phyloP scores from a whole-genome alignment of 1,284 basidiomycete species.

The Trametes sp. region DNA sequence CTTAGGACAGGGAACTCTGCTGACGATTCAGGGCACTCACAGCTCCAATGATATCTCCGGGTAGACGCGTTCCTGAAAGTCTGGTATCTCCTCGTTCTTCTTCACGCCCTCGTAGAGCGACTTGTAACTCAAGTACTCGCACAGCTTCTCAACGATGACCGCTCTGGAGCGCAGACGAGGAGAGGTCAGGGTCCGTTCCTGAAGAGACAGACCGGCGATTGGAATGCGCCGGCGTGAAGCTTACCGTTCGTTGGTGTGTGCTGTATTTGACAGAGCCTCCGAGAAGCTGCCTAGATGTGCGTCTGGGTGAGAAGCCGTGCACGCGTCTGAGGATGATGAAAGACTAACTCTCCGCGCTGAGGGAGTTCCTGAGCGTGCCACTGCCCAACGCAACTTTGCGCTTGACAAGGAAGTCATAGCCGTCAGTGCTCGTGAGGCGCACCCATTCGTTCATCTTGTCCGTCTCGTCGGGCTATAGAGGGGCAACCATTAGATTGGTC shows the following conservation, averaged over 20 bases:
- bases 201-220: neutral
- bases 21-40: slow-evolving; percentile 55
- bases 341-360: slow-evolving; percentile 46
- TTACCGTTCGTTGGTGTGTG: slow-evolving; percentile 56
- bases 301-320: neutral
- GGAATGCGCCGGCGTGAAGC: slow-evolving; percentile 6
- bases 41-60: slow-evolving; percentile 85
- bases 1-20: no score
- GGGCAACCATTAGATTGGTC: neutral
- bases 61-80: slow-evolving; percentile 79
- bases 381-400: slow-evolving; percentile 63
- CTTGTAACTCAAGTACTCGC: slow-evolving; percentile 86
- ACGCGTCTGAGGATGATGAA: neutral
- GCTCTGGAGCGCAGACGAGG: slow-evolving; percentile 52
- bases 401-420: slow-evolving; percentile 66
- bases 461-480: slow-evolving; percentile 10
- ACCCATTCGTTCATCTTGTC: slow-evolving; percentile 60
- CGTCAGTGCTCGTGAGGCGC: slow-evolving; percentile 65
- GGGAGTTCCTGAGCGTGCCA: slow-evolving; percentile 60
- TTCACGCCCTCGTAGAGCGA: slow-evolving; percentile 65
- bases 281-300: slow-evolving; percentile 53
- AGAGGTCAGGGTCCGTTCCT: slow-evolving; percentile 1
- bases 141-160: slow-evolving; percentile 80
- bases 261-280: slow-evolving; percentile 57
- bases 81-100: slow-evolving; percentile 75